These are phyloP conservation scores for Nephelium lappaceum DNA, from an alignment of 345 rosid genomes.

Conservation along the genomic window DNA sequence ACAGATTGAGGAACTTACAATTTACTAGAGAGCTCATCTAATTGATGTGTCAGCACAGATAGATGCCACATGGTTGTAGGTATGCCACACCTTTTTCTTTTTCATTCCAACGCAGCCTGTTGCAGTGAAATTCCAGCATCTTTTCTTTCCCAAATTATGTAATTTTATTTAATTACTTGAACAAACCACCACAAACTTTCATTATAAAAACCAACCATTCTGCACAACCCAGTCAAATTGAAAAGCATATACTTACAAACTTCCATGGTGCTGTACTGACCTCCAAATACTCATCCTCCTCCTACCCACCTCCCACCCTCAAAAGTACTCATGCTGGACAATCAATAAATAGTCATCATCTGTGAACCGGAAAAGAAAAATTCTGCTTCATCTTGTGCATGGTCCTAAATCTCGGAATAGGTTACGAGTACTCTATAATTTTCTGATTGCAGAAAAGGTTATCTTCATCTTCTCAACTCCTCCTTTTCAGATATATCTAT, in stretches of 20 bases:
- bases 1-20: not conserved
- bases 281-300: slow-evolving; percentile 22
- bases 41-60: slow-evolving; percentile 23
- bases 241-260: too few species aligned
- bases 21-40: not conserved
- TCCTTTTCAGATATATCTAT: not conserved
- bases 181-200: not conserved
- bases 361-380: slow-evolving; percentile 3
- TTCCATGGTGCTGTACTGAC: slow-evolving; percentile 7
- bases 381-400: slow-evolving; percentile 10
- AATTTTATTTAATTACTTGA: not conserved
- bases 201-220: slow-evolving; percentile 8
- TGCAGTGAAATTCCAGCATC: slow-evolving; percentile 36
- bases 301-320: not conserved
- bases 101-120: slow-evolving; percentile 25
- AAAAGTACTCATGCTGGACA: not conserved
- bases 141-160: slow-evolving; percentile 23
- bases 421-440: not conserved
- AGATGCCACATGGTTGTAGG: slow-evolving; percentile 29
- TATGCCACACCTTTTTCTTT: slow-evolving; percentile 39
- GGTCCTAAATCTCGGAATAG: not conserved
- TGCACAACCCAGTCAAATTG: not conserved
- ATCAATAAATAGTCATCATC: slow-evolving; percentile 16
- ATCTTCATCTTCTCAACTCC: not conserved
- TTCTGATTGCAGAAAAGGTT: not conserved